Evolutionary conservation across 768 basidiomycete genomes (phyloP).

Genomic region (Gloeopeniophorella convolvens): DNA sequence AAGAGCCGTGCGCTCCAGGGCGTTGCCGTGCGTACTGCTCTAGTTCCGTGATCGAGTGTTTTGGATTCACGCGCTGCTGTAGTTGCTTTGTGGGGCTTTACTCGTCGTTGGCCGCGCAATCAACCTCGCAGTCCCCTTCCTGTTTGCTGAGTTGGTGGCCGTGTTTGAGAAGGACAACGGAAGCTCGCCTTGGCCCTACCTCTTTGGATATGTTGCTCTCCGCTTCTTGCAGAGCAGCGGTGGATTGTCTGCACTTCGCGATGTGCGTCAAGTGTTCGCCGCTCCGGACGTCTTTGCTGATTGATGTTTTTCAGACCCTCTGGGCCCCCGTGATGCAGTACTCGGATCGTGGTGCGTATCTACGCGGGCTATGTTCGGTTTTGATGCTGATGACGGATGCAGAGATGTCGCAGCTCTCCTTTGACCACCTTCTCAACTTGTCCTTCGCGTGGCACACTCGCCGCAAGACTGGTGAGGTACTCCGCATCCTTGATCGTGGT

Average conservation of each 20-base stretch:
- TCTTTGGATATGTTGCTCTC: conserved; percentile 61
- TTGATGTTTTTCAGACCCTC: conserved; percentile 39
- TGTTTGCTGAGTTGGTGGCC: conserved; percentile 58
- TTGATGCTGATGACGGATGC: conserved; percentile 3
- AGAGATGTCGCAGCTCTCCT: conserved; percentile 85
- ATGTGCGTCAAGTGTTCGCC: conserved; percentile 28
- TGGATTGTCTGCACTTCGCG: conserved; percentile 62
- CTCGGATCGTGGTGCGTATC: conserved; percentile 57
- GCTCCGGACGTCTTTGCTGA: neutral
- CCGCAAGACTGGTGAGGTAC: conserved; percentile 79
- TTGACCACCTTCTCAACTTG: conserved; percentile 81
- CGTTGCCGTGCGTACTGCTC: conserved; percentile 45
- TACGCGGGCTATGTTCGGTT: neutral
- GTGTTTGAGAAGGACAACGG: conserved; percentile 43
- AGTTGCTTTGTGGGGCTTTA: conserved; percentile 64
- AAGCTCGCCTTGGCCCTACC: conserved; percentile 58
- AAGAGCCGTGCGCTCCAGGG: conserved; percentile 60
- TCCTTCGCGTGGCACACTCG: conserved; percentile 79
- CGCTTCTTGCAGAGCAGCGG: conserved; percentile 73
- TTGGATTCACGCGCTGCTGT: conserved; percentile 1
- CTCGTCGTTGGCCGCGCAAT: conserved; percentile 72
- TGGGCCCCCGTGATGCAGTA: conserved; percentile 91
- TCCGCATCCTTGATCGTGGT: conserved; percentile 77
- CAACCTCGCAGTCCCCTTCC: conserved; percentile 63
- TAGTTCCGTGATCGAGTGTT: neutral